Evolutionary conservation across 177 flowering plant species (phyloP), one percentile per base, ranked within the genome.

Genomic region (Vitis hybrid): DNA sequence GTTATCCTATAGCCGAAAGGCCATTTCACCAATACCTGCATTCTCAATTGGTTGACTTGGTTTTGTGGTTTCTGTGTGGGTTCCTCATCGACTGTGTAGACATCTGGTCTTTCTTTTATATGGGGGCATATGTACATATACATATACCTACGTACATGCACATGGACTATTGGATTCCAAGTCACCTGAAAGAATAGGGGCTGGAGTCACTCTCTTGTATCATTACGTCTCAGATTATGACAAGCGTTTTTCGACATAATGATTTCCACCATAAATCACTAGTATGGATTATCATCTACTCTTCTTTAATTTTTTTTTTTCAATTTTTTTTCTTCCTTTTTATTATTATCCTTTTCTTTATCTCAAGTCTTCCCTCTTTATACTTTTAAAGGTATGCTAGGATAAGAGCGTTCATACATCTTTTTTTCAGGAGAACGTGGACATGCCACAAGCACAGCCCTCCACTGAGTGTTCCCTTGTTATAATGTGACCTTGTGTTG

Each of bases 201-300:
- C 9, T 40, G 11, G 24, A 11, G 21, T 17, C 14, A 62, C 17
- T 46, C 52, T 48, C 13, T 46, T 46, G 65, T n/a, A 35, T 62
- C 65, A 62, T 62, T 62, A 10, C 52, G 14, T 32, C 11, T 12
- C 12, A 46, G 52, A 62, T 62, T 46, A 62, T 46, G 46, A 40
- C 24, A 62, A 6, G 46, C 46, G 46, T 35, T 19, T 59, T 21
- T 59, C 51, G 65, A 46, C 65, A 62, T 17, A 17, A 62, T 62
- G 65, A 46, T 62, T 62, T 62, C 65, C 65, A 62, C 65, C 18
- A 46, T 17, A 35, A 40, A n/a, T 15, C 9, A 60, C 30, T 12
- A 12, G 6, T 30, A 60, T 13, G 30, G 13, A 13, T 60, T 21
- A 3, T 17, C 32, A 11, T 24, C 27, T 24, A 24, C 27, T 24